phyloP scores from a whole-genome alignment of 768 basidiomycete genomes.

The Calocybe gangraenosa region DNA sequence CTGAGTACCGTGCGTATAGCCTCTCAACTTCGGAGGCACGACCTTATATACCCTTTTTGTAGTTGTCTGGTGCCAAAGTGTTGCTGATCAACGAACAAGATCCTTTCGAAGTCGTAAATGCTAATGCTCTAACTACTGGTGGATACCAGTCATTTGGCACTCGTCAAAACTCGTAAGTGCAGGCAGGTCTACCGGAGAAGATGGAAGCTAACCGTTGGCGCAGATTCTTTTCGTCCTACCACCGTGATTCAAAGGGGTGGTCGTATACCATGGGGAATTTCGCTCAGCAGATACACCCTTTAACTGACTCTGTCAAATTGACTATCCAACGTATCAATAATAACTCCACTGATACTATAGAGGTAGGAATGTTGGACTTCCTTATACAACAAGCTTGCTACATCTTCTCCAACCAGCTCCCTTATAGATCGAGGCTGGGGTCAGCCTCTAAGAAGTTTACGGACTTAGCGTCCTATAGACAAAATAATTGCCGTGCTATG shows the following conservation, averaged over 20 bases:
- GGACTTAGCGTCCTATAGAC: slow-evolving; percentile 41
- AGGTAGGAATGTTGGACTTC: slow-evolving; percentile 25
- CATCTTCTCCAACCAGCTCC: slow-evolving; percentile 33
- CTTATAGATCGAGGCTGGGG: slow-evolving; percentile 54
- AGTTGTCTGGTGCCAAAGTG: slow-evolving; percentile 51
- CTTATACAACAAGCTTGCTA: not conserved
- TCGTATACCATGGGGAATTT: slow-evolving; percentile 49
- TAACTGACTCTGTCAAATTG: slow-evolving; percentile 46
- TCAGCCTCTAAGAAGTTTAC: slow-evolving; percentile 44
- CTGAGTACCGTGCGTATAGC: slow-evolving; percentile 34
- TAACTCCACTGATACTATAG: slow-evolving; percentile 35
- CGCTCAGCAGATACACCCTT: slow-evolving; percentile 49
- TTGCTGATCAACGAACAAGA: slow-evolving; percentile 47
- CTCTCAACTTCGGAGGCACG: not conserved
- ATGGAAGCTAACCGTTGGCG: not conserved
- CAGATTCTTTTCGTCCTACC: slow-evolving; percentile 47
- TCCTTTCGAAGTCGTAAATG: slow-evolving; percentile 48
- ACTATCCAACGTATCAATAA: slow-evolving; percentile 41
- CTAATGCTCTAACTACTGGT: slow-evolving; percentile 46
- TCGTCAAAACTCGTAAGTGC: slow-evolving; percentile 41
- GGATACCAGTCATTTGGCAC: slow-evolving; percentile 51
- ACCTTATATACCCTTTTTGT: slow-evolving; percentile 1
- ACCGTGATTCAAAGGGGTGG: slow-evolving; percentile 33
- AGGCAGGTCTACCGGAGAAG: not conserved
- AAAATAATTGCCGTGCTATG: slow-evolving; percentile 49